Evolutionary conservation across 306 rosid species (phyloP).

Genomic region (Cicer pinnatifidum): DNA sequence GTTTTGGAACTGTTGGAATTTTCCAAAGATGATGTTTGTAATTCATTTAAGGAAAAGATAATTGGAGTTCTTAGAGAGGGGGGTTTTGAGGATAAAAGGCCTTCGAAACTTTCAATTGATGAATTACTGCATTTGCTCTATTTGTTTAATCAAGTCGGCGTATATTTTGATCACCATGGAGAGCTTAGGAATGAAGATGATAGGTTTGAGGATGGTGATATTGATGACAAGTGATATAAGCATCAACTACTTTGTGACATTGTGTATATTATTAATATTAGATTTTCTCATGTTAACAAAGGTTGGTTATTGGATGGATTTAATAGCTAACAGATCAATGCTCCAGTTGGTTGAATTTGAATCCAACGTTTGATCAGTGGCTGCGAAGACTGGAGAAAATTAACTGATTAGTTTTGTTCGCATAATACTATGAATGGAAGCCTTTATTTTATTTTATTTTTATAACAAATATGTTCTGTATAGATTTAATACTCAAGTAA

Average conservation of each 20-base stretch:
- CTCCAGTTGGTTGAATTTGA: background rate
- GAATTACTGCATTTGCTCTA: conserved; percentile 66
- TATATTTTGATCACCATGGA: conserved; percentile 59
- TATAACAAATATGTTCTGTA: too few relatives aligned
- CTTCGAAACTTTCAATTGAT: conserved; percentile 65
- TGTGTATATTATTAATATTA: conserved; percentile 1
- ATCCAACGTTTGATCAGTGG: background rate
- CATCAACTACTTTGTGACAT: conserved; percentile 7
- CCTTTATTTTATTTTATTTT: too few relatives aligned
- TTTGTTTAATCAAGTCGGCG: conserved; percentile 73
- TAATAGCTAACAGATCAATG: background rate
- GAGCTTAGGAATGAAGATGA: conserved; percentile 41
- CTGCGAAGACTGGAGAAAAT: background rate
- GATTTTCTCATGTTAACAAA: background rate
- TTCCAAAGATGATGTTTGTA: conserved; percentile 33
- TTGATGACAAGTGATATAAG: conserved; percentile 40
- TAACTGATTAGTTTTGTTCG: background rate
- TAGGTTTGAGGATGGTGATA: conserved; percentile 28
- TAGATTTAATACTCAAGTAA: too few relatives aligned
- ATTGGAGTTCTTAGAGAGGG: conserved; percentile 60
- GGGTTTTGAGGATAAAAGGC: conserved; percentile 72
- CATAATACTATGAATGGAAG: background rate
- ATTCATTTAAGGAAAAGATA: conserved; percentile 53
- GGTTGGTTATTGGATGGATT: background rate
- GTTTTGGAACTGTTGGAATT: conserved; percentile 54